Percentiles rank a stretch among this genome's conserved stretches.
Conservation (phyloP, 306 rosid genomes). For the Prunus mongolica region DNA sequence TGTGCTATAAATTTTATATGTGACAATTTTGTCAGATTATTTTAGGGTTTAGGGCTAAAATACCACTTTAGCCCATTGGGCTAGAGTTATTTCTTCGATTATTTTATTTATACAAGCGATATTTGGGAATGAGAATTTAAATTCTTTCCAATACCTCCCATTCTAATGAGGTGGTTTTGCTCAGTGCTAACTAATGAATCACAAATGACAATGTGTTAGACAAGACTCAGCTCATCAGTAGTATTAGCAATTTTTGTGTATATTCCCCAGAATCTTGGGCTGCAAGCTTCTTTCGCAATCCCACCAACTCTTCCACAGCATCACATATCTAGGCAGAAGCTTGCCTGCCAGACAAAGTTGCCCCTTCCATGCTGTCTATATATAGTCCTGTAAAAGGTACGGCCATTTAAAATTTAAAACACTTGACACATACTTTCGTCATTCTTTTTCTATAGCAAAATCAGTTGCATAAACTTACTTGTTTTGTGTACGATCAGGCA, state of each 20-base stretch:
- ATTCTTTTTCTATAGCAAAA: not conserved
- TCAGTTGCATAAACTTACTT: slow-evolving; percentile 33
- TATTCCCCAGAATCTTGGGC: slow-evolving; percentile 31
- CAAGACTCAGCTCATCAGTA: slow-evolving; percentile 77
- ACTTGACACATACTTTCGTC: not conserved
- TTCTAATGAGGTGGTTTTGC: not conserved
- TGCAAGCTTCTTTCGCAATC: slow-evolving; percentile 60
- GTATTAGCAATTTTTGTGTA: slow-evolving; percentile 28
- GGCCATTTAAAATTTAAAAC: not conserved
- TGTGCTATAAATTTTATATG: no score
- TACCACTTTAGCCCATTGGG: no score
- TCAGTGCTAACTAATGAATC: not conserved
- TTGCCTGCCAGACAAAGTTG: slow-evolving; percentile 93
- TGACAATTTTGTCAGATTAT: no score
- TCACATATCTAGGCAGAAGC: slow-evolving; percentile 78
- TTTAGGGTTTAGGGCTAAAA: no score
- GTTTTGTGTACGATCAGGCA: slow-evolving; percentile 90
- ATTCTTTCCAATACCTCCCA: no score
- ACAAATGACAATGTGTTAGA: slow-evolving; percentile 20
- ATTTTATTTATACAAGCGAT: no score
- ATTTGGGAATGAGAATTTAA: no score
- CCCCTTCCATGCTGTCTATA: slow-evolving; percentile 99
- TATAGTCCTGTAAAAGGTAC: slow-evolving; percentile 66
- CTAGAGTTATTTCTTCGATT: no score
- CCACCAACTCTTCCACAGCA: slow-evolving; percentile 75